A percentile compares a stretch with the other conserved stretches of the same genome.
phyloP scores from a whole-genome alignment of 805 yeast genomes.

The Metschnikowia proteae region DNA sequence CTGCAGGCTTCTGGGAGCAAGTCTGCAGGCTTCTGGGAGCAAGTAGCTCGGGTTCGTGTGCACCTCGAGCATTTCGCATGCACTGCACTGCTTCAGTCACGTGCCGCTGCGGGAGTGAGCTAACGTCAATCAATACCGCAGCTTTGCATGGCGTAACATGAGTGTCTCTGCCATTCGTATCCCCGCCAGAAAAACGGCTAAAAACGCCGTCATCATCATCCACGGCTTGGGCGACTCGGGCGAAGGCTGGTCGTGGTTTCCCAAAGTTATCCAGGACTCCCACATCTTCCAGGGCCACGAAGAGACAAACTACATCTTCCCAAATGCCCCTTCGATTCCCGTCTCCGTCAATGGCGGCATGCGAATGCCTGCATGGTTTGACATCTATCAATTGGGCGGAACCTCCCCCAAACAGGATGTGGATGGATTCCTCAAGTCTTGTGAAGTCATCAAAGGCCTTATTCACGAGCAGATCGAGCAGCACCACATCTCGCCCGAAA shows the following conservation, averaged over 20 bases:
- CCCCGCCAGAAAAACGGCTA: slow-evolving; percentile 29
- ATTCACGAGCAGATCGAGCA: slow-evolving; percentile 51
- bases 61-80: too few relatives aligned
- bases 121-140: background rate
- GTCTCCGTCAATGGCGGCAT: slow-evolving; percentile 65
- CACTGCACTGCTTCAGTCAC: background rate
- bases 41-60: too few relatives aligned
- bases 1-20: too few relatives aligned
- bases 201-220: slow-evolving; percentile 62
- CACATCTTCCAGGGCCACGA: slow-evolving; percentile 47
- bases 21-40: too few relatives aligned
- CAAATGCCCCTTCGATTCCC: slow-evolving; percentile 78
- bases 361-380: slow-evolving; percentile 85
- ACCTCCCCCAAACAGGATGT: slow-evolving; percentile 46
- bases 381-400: slow-evolving; percentile 55
- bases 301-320: slow-evolving; percentile 68
- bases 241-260: slow-evolving; percentile 81
- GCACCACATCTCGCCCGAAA: slow-evolving; percentile 52
- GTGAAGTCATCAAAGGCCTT: slow-evolving; percentile 42
- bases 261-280: slow-evolving; percentile 51
- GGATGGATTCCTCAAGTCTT: slow-evolving; percentile 50
- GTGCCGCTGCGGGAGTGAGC: background rate
- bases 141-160: slow-evolving; percentile 6
- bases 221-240: slow-evolving; percentile 96
- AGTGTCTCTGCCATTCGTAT: slow-evolving; percentile 25